Evolutionary conservation across 2,329 filamentous ascomycete genomes (phyloP).

Genomic region (Hypoxylon sp.): DNA sequence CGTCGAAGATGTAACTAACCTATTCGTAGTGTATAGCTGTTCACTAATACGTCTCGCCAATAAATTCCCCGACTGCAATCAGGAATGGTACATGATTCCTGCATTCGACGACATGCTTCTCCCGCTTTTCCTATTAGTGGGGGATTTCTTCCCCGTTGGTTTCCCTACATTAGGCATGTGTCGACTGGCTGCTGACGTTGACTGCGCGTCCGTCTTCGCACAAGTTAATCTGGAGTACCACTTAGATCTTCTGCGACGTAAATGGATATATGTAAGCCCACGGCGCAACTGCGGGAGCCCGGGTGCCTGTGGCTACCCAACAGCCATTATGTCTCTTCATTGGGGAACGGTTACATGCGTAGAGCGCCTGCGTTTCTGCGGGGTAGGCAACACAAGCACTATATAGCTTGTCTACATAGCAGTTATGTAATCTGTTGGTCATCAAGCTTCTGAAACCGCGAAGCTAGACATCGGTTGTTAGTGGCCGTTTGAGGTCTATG

Average conservation of each 20-base stretch:
- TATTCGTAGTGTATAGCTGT: slow-evolving; percentile 6
- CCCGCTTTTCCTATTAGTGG: slow-evolving; percentile 3
- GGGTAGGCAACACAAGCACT: slow-evolving; percentile 25
- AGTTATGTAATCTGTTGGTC: slow-evolving; percentile 15
- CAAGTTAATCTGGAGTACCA: slow-evolving; percentile 34
- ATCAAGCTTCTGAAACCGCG: background rate
- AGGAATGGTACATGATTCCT: background rate
- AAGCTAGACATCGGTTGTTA: background rate
- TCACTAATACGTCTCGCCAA: slow-evolving; percentile 20
- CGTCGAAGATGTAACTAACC: slow-evolving; percentile 5
- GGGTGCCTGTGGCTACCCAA: slow-evolving; percentile 21
- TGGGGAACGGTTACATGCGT: slow-evolving; percentile 23
- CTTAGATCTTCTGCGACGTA: slow-evolving; percentile 22
- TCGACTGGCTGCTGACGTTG: slow-evolving; percentile 9
- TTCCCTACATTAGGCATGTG: slow-evolving; percentile 6
- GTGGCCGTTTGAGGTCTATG: background rate
- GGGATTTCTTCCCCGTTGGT: slow-evolving; percentile 1
- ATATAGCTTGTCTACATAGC: background rate
- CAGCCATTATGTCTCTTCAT: slow-evolving; percentile 11
- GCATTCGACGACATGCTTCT: background rate
- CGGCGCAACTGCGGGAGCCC: slow-evolving; percentile 39
- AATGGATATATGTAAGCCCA: background rate
- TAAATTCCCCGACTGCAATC: slow-evolving; percentile 19
- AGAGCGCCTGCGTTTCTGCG: slow-evolving; percentile 20
- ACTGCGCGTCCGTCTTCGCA: slow-evolving; percentile 17